Evolutionary conservation across 129 eudicot genomes (phyloP).

Genomic region (Ambrosia artemisiifolia): DNA sequence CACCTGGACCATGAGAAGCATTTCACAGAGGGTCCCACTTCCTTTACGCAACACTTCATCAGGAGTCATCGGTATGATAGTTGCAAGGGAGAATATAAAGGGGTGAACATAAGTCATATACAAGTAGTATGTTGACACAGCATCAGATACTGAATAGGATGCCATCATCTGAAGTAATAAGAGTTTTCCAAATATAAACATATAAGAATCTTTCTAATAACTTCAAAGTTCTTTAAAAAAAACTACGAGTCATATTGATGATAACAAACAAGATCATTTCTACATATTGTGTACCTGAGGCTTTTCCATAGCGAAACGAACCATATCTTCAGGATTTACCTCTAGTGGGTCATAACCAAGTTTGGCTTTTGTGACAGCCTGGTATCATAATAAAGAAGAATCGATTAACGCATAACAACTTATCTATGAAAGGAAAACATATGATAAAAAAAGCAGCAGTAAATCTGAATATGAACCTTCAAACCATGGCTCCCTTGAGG

Average conservation of each 20-base stretch:
- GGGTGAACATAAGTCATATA: constrained; percentile 99
- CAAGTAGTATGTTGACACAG: constrained; percentile 93
- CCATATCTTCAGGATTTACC: constrained; percentile 99
- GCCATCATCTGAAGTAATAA: constrained; percentile 91
- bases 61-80: constrained; percentile 98
- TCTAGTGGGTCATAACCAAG: constrained; percentile 96
- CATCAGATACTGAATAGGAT: constrained; percentile 98
- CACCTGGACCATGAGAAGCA: constrained; percentile 99
- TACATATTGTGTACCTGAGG: constrained; percentile 71
- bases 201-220: constrained; percentile 12
- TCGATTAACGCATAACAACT: background rate
- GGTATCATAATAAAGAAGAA: constrained; percentile 13
- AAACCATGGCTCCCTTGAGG: constrained; percentile 99
- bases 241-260: background rate
- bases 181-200: constrained; percentile 4
- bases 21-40: constrained; percentile 99
- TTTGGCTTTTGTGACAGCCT: constrained; percentile 98
- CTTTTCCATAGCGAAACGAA: constrained; percentile 83
- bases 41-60: constrained; percentile 99
- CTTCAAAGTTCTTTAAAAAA: background rate
- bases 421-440: constrained; percentile 7
- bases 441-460: background rate
- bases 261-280: constrained; percentile 5
- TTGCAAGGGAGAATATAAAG: constrained; percentile 95
- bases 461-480: constrained; percentile 52